Base-by-base conservation (phyloP, 2,329 filamentous ascomycete species). In the Xylariaceae sp. region DNA sequence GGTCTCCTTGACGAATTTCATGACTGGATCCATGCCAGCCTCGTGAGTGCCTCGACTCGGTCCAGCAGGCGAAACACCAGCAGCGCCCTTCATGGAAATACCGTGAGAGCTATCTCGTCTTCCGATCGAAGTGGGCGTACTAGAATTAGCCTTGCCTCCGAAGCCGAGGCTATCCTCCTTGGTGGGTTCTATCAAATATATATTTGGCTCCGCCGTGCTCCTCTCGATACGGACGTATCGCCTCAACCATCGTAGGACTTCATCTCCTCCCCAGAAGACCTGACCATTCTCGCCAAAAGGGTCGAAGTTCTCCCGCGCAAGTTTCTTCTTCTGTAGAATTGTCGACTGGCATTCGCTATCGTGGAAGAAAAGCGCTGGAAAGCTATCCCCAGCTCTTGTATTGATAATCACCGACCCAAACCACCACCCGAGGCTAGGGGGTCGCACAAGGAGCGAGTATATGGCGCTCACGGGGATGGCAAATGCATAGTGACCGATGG, bases 221-320 rank as follows among this genome's bases (percentile, higher is more conserved):
- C 89, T 77, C 66, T 97, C 88, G 12, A 98, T 82, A 17, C 75
- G 77, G 6, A 93, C 80, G 65, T 95, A 96, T 63, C 84, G 77
- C 63, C 83, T 88, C 57, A 98, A 62, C 93, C 94, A 98, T 44
- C 89, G 78, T 38, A 98, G 65, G 1, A 97, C 86, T 69, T 98
- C 92, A 63, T 98, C 93, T 5, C 93, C 93, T 45, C 93, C 94
- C 93, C 94, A 98, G 62, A 96, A 97, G 75, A 95, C 85, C 64
- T 87, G 81, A 0, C 92, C 92, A 52, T 78, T 78, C 51, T 89
- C 87, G 14, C 85, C 84, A 64, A 96, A 96, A 0, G 91, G 91
- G 58, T 96, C 90, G 59, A 98, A 97, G 35, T 74, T 88, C 57
- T 96, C 89, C 50, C 79, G 80, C 1, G 89, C 82, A 42, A 88